These are phyloP conservation scores for Sarocladiaceae sp. DNA, from an alignment of 2,329 filamentous ascomycete species.

Conservation along the genomic window DNA sequence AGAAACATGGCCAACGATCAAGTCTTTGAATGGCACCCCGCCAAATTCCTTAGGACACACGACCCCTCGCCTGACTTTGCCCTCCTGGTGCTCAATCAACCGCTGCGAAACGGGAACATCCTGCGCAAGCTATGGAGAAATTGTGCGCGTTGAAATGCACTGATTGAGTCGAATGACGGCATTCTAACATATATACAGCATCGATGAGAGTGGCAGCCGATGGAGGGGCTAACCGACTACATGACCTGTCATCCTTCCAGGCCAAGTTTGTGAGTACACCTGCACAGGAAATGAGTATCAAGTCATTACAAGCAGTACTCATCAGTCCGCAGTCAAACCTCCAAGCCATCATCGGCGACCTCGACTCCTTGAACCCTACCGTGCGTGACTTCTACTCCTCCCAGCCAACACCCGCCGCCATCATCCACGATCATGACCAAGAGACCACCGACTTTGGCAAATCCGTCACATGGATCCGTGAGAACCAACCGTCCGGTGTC, in stretches of 20 bases:
- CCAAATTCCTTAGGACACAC: constrained; percentile 28
- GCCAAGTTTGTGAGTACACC: constrained; percentile 38
- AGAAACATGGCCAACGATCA: constrained; percentile 5
- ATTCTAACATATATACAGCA: constrained; percentile 36
- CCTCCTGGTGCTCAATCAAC: constrained; percentile 47
- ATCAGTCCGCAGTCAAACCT: constrained; percentile 44
- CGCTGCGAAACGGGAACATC: constrained; percentile 37
- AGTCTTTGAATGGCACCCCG: constrained; percentile 33
- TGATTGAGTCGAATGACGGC: background rate
- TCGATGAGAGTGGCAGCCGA: constrained; percentile 73
- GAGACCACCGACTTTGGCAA: constrained; percentile 90
- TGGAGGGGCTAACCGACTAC: constrained; percentile 78
- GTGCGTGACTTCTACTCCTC: constrained; percentile 61
- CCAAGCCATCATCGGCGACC: constrained; percentile 76
- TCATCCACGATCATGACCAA: constrained; percentile 72
- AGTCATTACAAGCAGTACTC: too few species aligned
- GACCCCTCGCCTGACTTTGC: constrained; percentile 31
- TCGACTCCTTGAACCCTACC: constrained; percentile 70
- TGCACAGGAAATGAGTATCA: too few species aligned
- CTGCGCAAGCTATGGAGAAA: constrained; percentile 44
- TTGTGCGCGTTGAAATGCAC: constrained; percentile 25
- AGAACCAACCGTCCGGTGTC: constrained; percentile 24
- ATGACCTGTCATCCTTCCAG: constrained; percentile 35
- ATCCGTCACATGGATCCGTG: constrained; percentile 56
- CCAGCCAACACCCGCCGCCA: constrained; percentile 40